A percentile compares a stretch with the other conserved stretches of the same genome.
These are phyloP conservation scores for Sedum album DNA, from an alignment of 164 flowering plant genomes.

Conservation along the genomic window DNA sequence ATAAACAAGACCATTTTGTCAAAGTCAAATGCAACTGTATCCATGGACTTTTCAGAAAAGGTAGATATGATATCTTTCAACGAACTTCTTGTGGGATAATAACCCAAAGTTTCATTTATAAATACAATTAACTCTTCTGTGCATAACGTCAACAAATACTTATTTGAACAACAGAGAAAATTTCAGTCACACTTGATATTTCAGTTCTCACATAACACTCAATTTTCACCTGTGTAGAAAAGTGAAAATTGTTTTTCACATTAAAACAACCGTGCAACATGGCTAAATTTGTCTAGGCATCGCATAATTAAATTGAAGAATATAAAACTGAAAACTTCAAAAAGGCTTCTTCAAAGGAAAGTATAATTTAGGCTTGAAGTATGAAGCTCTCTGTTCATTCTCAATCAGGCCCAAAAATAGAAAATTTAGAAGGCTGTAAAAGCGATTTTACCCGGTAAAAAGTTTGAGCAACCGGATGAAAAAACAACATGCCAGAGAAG, in stretches of 20 bases:
- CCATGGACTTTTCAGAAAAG: background rate
- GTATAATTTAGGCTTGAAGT: background rate
- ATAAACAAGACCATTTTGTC: background rate
- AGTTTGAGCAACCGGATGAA: background rate
- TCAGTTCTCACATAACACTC: background rate
- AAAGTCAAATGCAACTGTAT: background rate
- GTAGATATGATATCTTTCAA: background rate
- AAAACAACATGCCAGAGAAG: background rate
- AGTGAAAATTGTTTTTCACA: background rate
- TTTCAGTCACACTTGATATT: background rate
- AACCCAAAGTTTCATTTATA: too few relatives aligned
- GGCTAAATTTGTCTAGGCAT: background rate
- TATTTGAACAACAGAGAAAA: background rate
- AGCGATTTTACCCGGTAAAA: background rate
- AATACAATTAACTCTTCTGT: background rate
- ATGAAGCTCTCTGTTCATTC: too few relatives aligned
- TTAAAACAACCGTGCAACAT: background rate
- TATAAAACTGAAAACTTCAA: background rate
- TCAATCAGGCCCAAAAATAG: too few relatives aligned
- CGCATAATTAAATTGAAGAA: background rate
- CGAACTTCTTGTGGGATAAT: too few relatives aligned
- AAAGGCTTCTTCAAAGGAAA: background rate
- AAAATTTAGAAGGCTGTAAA: background rate
- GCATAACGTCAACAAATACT: background rate
- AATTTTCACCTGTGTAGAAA: background rate